Base-by-base conservation (phyloP, 2,329 filamentous ascomycete species). In the Trichoderma gracile region DNA sequence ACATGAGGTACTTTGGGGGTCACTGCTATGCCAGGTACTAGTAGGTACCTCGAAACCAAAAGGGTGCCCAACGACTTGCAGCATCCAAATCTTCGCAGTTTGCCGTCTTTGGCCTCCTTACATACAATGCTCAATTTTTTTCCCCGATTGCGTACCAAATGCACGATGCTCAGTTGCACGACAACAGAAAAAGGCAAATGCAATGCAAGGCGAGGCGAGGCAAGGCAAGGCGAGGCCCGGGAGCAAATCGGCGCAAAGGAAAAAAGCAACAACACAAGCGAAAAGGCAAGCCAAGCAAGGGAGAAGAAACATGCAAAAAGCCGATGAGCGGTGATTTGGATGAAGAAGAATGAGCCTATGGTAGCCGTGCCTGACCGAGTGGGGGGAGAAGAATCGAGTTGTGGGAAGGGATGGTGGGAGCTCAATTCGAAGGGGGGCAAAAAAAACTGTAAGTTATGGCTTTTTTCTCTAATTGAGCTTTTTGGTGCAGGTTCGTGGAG, bases 351-450 rank as follows among this genome's bases (percentile, higher is more conserved):
- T 5, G 25, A 42, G 58, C 58, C 58, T 61, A 61, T 40, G 58
- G 58, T 61, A 61, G 58, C 58, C 58, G 58, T 61, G 58, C 47
- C 58, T 61, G 58, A 61, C 58, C 58, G 58, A 49, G 33, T 21
- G n/a, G n/a, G n/a, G 9, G n/a, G 4, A 19, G 43, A 3, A n/a
- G n/a, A n/a, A n/a, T n/a, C n/a, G n/a, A n/a, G n/a, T n/a, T n/a
- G n/a, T n/a, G 15, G 17, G 8, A 19, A 25, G 30, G 14, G 9
- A 23, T 52, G 47, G 23, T 15, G 15, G 5, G 47, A 30, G 5
- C 15, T 27, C 25, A n/a, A 27, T 25, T 50, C 46, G 27, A 50
- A 7, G 23, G 46, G 42, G 10, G 17, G 42, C 8, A 14, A 50
- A 25, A 30, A 30, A 38, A 33, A 12, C 1, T 12, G 5, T 14